phyloP scores from a whole-genome alignment of 2,329 filamentous ascomycete genomes.

The Penicillium sp. region DNA sequence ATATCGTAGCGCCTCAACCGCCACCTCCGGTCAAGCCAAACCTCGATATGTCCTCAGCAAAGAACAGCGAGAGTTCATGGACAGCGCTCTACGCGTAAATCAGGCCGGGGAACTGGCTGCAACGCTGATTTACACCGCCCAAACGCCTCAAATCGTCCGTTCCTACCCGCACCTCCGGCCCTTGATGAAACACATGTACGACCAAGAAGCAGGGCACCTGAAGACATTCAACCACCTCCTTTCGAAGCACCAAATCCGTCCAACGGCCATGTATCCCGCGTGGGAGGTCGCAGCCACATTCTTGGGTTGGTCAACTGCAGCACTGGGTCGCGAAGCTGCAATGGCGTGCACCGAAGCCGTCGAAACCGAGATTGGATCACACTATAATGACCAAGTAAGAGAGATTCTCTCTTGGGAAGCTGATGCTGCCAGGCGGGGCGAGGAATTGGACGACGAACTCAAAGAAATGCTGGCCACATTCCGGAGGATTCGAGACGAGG shows the following conservation, averaged over 20 bases:
- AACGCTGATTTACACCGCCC: constrained; percentile 87
- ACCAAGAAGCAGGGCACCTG: constrained; percentile 89
- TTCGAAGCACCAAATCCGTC: constrained; percentile 83
- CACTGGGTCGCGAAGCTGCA: constrained; percentile 87
- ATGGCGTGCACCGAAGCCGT: constrained; percentile 99
- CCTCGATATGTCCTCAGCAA: constrained; percentile 62
- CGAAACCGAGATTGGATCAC: constrained; percentile 94
- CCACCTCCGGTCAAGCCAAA: constrained; percentile 31
- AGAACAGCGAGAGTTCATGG: constrained; percentile 73
- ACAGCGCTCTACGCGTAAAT: constrained; percentile 86
- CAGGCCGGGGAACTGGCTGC: constrained; percentile 97
- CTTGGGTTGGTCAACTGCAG: constrained; percentile 84
- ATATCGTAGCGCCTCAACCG: constrained; percentile 29
- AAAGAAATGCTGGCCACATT: constrained; percentile 71
- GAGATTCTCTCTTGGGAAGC: constrained; percentile 78
- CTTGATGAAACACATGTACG: constrained; percentile 97
- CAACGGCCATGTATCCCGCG: constrained; percentile 87
- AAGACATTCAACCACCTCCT: constrained; percentile 81
- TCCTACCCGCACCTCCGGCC: constrained; percentile 85
- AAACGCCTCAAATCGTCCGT: constrained; percentile 77
- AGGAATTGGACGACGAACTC: constrained; percentile 79
- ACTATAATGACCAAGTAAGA: constrained; percentile 92
- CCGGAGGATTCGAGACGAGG: constrained; percentile 86
- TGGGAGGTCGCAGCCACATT: constrained; percentile 81
- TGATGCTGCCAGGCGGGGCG: constrained; percentile 73